Evolutionary conservation across 1,284 basidiomycete genomes (phyloP).

Genomic region (Cutaneotrichosporon cyanovorans): DNA sequence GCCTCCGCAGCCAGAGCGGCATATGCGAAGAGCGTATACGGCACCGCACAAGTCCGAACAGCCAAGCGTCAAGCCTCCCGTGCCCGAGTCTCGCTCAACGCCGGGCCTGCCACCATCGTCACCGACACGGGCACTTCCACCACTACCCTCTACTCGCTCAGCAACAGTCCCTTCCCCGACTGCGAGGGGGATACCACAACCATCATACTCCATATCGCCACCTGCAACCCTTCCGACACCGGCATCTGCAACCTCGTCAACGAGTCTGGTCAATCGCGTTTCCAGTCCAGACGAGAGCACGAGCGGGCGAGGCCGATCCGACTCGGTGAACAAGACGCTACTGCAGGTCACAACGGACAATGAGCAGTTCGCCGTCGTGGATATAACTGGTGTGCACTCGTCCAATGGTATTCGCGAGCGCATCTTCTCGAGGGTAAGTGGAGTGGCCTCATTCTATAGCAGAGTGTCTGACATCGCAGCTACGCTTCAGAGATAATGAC

Average conservation of each 20-base stretch:
- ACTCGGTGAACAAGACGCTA: conserved; percentile 18
- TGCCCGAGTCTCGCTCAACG: background rate
- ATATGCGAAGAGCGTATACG: conserved; percentile 6
- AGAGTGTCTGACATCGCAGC: conserved; percentile 48
- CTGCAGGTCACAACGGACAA: conserved; percentile 66
- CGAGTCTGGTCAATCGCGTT: conserved; percentile 12
- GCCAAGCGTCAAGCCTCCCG: background rate
- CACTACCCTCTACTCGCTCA: conserved; percentile 22
- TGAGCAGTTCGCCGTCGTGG: conserved; percentile 68
- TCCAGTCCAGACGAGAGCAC: conserved; percentile 29
- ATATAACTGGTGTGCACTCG: conserved; percentile 62
- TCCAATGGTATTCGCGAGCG: conserved; percentile 71
- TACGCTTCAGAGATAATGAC: conserved; percentile 77
- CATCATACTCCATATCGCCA: conserved; percentile 5
- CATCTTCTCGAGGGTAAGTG: conserved; percentile 69
- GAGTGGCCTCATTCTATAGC: background rate
- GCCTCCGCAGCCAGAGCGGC: conserved; percentile 40
- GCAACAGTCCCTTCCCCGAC: background rate
- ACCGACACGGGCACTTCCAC: conserved; percentile 30
- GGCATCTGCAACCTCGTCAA: conserved; percentile 3
- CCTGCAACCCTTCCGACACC: background rate
- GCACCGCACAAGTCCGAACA: background rate
- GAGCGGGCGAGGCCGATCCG: conserved; percentile 16
- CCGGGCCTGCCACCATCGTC: conserved; percentile 16
- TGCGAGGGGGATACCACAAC: background rate